Evolutionary conservation across 31 red algal genomes (phyloP).

Genomic region (Odonthalia washingtoniensis): DNA sequence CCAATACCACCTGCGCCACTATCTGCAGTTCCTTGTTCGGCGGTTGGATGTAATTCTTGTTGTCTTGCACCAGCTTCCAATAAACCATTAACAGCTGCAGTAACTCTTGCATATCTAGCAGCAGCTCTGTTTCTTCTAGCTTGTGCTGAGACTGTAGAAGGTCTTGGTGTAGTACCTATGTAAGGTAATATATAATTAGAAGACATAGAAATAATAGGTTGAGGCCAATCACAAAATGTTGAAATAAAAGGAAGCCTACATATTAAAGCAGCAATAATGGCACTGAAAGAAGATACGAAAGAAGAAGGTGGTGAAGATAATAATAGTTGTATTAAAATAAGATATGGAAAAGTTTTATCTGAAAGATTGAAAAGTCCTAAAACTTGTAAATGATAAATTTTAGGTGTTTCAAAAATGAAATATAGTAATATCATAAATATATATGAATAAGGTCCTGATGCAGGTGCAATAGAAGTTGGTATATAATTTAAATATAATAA

Average conservation of each 20-base stretch:
- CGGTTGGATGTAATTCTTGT: not conserved
- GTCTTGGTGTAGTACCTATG: conserved; percentile 29
- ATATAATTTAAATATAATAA: conserved; percentile 33
- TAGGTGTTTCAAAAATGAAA: conserved; percentile 76
- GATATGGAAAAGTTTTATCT: conserved; percentile 67
- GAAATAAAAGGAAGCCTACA: conserved; percentile 56
- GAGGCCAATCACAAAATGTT: conserved; percentile 46
- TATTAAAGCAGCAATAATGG: conserved; percentile 35
- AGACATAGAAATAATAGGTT: conserved; percentile 24
- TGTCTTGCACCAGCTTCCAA: not conserved
- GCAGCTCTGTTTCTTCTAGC: not conserved
- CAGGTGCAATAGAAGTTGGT: conserved; percentile 6
- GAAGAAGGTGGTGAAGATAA: conserved; percentile 36
- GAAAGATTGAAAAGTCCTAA: conserved; percentile 55
- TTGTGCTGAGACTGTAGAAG: conserved; percentile 16
- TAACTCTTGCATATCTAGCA: conserved; percentile 5
- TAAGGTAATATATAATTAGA: conserved; percentile 55
- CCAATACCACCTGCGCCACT: no score
- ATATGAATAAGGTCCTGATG: conserved; percentile 59
- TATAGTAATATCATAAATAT: conserved; percentile 57
- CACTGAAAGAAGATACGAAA: conserved; percentile 31
- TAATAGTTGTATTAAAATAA: conserved; percentile 53
- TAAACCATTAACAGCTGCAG: conserved; percentile 27
- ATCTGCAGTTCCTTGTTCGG: no score
- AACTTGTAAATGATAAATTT: conserved; percentile 63